Conservation (phyloP, 345 rosid genomes). For the Raphanus raphanistrum region DNA sequence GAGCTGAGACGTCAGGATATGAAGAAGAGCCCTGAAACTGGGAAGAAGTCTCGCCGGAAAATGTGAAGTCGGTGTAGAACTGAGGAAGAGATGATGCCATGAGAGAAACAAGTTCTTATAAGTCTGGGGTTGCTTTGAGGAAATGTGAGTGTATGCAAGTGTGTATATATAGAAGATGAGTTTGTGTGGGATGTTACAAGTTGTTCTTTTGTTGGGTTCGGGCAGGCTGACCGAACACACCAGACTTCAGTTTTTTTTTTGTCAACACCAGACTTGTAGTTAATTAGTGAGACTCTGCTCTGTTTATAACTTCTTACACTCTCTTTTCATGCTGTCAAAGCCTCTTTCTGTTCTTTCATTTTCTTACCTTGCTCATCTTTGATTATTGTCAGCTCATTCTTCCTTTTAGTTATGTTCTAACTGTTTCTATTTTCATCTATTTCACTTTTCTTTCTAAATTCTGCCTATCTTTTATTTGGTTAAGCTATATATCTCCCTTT, state of each 20-base stretch:
- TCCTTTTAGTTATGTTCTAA: not conserved
- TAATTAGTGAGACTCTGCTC: constrained; percentile 25
- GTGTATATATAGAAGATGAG: constrained; percentile 15
- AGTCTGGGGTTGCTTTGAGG: constrained; percentile 18
- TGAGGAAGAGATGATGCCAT: constrained; percentile 61
- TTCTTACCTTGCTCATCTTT: constrained; percentile 11
- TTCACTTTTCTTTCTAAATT: constrained; percentile 13
- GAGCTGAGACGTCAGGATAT: constrained; percentile 28
- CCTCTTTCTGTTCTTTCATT: constrained; percentile 4
- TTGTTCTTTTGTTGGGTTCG: constrained; percentile 26
- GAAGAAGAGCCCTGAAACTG: constrained; percentile 33
- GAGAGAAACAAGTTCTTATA: constrained; percentile 11
- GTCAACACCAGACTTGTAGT: constrained; percentile 27
- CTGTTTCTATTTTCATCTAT: constrained; percentile 23
- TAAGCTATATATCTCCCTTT: not conserved
- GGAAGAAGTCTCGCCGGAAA: constrained; percentile 42
- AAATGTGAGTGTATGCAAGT: constrained; percentile 34
- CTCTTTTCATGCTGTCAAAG: constrained; percentile 26
- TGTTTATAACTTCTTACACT: constrained; percentile 32
- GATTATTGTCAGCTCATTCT: constrained; percentile 25
- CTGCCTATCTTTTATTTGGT: not conserved
- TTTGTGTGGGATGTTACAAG: constrained; percentile 33
- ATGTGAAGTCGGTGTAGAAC: constrained; percentile 46
- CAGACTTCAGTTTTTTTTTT: constrained; percentile 1
- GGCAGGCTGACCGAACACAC: constrained; percentile 36